Base-by-base conservation (phyloP, 1,284 basidiomycete genomes). In the Hypsizygus ulmarius region DNA sequence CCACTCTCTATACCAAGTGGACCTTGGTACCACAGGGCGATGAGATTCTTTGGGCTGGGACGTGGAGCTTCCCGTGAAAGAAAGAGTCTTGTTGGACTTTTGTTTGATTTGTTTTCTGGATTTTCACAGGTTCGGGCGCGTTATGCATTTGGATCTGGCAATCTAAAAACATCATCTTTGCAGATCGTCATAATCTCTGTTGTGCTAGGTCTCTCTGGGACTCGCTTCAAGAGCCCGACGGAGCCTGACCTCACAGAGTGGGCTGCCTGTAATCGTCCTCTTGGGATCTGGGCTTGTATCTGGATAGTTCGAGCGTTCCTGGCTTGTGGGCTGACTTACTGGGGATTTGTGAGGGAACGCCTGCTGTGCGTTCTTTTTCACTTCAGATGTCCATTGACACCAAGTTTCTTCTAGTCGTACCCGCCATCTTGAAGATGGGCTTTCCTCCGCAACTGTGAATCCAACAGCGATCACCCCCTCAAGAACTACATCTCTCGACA, bases 221-320 rank as follows among this genome's bases (percentile, higher is more conserved):
- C 77, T 1, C 63, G 69, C 32, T 68, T 70, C 30, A 67, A 70
- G 53, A 87, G 81, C 57, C 78, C 78, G 8, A 72, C 66, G 0
- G 50, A 70, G 42, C 64, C 67, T 1, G 58, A 56, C 1, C 46
- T 70, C 37, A 76, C 72, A 44, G 86, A 90, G 66, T 87, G 86
- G 75, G 59, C 64, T 15, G 83, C 83, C 0, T 90, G 87, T 54
- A 72, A 73, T 45, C 73, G 79, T 15, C 87, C 87, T 3, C 64
- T 90, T 9, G 87, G 87, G 0, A 67, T 73, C 3, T 90, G 87
- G 88, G 77, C 82, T 48, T 74, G 75, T 40, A 66, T 90, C 3
- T 90, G 88, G 85, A 64, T 84, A 18, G 68, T 75, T 16, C 74
- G 84, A 51, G 78, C 80, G 4, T 57, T 70, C 6, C 60, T 87